Base-by-base conservation (phyloP, 164 flowering plant species). In the Protea cynaroides region DNA sequence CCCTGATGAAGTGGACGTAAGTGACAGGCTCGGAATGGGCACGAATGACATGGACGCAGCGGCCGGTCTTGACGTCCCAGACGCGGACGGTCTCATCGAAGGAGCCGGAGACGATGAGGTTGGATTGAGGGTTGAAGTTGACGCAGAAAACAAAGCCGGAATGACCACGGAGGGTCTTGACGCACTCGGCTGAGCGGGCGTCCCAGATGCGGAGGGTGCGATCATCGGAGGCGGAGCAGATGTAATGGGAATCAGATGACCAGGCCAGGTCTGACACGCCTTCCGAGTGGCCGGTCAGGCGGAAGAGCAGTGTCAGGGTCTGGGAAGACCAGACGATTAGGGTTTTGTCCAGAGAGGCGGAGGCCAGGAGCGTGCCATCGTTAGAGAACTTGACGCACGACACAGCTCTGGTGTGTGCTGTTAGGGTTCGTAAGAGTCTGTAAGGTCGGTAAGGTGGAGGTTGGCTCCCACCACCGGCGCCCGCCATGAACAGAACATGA, bases 171-270 rank as follows among this genome's bases (percentile, higher is more conserved):
- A 94, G 84, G 68, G 83, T 84, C 65, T 92, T 87, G 47, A 95
- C 83, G 81, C 83, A 85, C 11, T 82, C 91, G 61, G 72, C 72
- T 58, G 86, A 54, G 46, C 75, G 91, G 1, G 91, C 88, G 71
- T 83, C 92, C 99, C 97, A 94, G 68, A 94, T 94, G 58, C 93
- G 90, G 71, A 91, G 79, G 15, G 96, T 82, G 23, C 76, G 75
- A 66, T 94, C 97, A 64, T 94, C 97, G 70, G 97, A 95, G 60
- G 97, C 96, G 53, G 99, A 95, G 78, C 92, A 85, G 72, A 91
- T 77, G 81, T 95, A 95, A 72, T 80, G 95, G n/a, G 96, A 88
- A 68, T 91, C 96, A 53, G 88, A 89, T 47, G 99, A 94, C 92
- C 95, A 91, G 56, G 96, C 87, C 10, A 94, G 83, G 77, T 94